phyloP scores from a whole-genome alignment of 305 asterid species.

The Fraxinus platypoda region DNA sequence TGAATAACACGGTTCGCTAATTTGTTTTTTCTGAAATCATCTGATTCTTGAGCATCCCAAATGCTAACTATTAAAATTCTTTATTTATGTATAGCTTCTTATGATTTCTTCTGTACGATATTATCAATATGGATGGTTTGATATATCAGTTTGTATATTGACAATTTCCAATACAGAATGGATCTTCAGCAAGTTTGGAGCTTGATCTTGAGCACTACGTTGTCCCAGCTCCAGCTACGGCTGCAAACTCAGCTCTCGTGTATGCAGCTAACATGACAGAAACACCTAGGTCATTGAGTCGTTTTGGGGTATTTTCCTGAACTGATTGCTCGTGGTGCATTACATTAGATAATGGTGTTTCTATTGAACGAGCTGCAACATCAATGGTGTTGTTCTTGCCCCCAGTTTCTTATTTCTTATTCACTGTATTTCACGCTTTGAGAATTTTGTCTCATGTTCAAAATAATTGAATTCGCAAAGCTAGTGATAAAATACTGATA shows the following conservation, averaged over 20 bases:
- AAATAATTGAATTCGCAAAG: neutral
- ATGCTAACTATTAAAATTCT: neutral
- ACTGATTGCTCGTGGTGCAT: slow-evolving; percentile 52
- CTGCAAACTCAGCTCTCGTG: slow-evolving; percentile 69
- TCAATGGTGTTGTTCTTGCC: slow-evolving; percentile 39
- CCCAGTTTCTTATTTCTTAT: slow-evolving; percentile 22
- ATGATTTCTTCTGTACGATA: slow-evolving; percentile 5
- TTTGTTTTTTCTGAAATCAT: neutral
- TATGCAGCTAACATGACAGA: slow-evolving; percentile 96
- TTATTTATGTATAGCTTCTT: slow-evolving; percentile 1
- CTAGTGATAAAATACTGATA: slow-evolving; percentile 8
- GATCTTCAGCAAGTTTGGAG: slow-evolving; percentile 81
- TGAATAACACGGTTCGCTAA: neutral
- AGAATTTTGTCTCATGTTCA: slow-evolving; percentile 3
- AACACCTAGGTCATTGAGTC: slow-evolving; percentile 83
- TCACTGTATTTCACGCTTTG: slow-evolving; percentile 16
- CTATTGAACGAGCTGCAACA: slow-evolving; percentile 57
- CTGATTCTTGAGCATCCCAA: neutral
- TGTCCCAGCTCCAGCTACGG: slow-evolving; percentile 83
- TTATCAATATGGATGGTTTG: slow-evolving; percentile 10
- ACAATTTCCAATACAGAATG: slow-evolving; percentile 49
- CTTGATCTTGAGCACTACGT: slow-evolving; percentile 97
- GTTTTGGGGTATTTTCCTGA: slow-evolving; percentile 61
- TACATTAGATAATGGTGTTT: slow-evolving; percentile 49
- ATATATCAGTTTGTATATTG: slow-evolving; percentile 2